Percentiles rank a stretch among this genome's conserved stretches.
phyloP scores from a whole-genome alignment of 371 early-diverging fungal species.

The Mucor piriformis region DNA sequence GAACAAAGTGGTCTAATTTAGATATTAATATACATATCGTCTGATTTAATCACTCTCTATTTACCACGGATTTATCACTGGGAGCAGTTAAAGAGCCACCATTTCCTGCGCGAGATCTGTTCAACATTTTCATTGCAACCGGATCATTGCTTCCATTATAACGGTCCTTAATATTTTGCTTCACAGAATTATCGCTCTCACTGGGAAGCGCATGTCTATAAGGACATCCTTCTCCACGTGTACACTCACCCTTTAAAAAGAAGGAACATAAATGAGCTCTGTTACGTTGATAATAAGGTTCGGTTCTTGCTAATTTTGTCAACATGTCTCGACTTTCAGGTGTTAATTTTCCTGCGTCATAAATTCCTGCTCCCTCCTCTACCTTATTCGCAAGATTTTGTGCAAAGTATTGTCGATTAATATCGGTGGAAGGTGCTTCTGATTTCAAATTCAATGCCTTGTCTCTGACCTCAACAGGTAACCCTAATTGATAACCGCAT shows the following conservation, averaged over 20 bases:
- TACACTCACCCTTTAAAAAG: slow-evolving; percentile 92
- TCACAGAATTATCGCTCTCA: slow-evolving; percentile 73
- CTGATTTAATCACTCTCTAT: too few relatives aligned
- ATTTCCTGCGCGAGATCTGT: slow-evolving; percentile 45
- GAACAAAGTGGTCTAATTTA: slow-evolving; percentile 74
- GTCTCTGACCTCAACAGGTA: slow-evolving; percentile 95
- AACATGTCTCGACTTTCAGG: slow-evolving; percentile 83
- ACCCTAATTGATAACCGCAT: too few relatives aligned
- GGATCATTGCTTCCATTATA: slow-evolving; percentile 94
- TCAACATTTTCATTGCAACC: slow-evolving; percentile 86
- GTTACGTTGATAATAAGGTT: slow-evolving; percentile 93
- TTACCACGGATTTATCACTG: slow-evolving; percentile 71
- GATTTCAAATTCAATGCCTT: slow-evolving; percentile 77
- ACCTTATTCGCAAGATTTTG: slow-evolving; percentile 84
- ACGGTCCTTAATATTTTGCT: slow-evolving; percentile 92
- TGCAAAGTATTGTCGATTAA: slow-evolving; percentile 89
- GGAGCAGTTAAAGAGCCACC: slow-evolving; percentile 40
- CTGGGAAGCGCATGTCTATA: slow-evolving; percentile 90
- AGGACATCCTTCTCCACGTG: slow-evolving; percentile 90
- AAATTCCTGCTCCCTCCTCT: slow-evolving; percentile 61
- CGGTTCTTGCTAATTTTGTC: slow-evolving; percentile 78
- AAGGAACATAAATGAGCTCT: slow-evolving; percentile 93
- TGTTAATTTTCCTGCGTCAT: slow-evolving; percentile 77
- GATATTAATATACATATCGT: not conserved
- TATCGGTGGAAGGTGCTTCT: slow-evolving; percentile 78